Base-by-base conservation (phyloP, 257 asterid species). In the Leonotis leonurus region DNA sequence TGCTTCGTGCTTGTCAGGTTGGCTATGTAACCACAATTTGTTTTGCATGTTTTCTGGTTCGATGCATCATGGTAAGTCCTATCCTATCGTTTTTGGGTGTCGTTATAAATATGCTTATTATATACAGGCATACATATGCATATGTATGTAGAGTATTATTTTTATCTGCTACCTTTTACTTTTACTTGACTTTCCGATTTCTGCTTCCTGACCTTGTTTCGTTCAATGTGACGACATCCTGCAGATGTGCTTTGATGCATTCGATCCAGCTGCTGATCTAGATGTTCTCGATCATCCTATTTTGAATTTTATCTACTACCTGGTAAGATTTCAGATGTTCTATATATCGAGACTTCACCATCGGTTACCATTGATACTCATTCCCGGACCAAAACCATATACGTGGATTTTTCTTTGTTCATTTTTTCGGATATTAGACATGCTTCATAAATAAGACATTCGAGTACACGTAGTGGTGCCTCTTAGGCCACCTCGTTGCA, bases 11-110 rank as follows among this genome's bases (percentile, higher is more conserved):
- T 56, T 30, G 13, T 40, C 90, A 93, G 99, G 99, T 93, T 80
- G 99, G 99, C 78, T 93, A 93, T 62, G 99, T 93, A 51, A 93
- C 99, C 5, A 83, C 97, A 6, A 86, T 93, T 71, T 93, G 99
- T 64, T 87, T 85, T 71, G 64, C 94, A 52, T 87, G 99, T 71
- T 93, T 93, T 72, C 95, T 93, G 64, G 45, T 83, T 50, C 79
- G 99, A 78, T 87, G 97, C 71, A 74, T 93, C 63, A 87, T 93
- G 99, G 99, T 89, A 77, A 83, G 97, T 68, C 50, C 62, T 50
- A 27, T 14, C 16, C 60, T 63, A 56, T n/a, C 13, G 40, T 20
- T 26, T 52, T 52, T 13, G 22, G 57, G 57, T 25, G 10, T 13
- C 11, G 6, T 5, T 12, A 8, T 8, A 29, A 53, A 16, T n/a